These are phyloP conservation scores for Xylaria sp. DNA, from an alignment of 2,329 filamentous ascomycete species.

Conservation along the genomic window DNA sequence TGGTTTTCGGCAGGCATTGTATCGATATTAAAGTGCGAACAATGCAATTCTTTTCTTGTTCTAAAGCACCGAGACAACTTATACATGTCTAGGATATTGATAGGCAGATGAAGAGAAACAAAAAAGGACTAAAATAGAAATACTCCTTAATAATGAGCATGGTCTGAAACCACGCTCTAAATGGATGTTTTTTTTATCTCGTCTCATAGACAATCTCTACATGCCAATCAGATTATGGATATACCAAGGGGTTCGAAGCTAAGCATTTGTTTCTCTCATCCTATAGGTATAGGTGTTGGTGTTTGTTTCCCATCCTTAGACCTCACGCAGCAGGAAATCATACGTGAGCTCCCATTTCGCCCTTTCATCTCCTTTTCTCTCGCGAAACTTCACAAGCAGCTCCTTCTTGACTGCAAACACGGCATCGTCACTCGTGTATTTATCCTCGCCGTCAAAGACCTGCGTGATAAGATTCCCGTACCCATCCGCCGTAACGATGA, in stretches of 20 bases:
- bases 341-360: conserved; percentile 69
- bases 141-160: not conserved
- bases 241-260: not conserved
- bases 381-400: conserved; percentile 56
- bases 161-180: not conserved
- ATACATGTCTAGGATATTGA: not conserved
- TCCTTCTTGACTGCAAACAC: conserved; percentile 67
- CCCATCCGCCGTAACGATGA: conserved; percentile 57
- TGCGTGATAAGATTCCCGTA: conserved; percentile 71
- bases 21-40: too few relatives aligned
- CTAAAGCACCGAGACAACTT: not conserved
- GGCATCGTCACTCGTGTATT: conserved; percentile 65
- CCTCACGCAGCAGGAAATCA: conserved; percentile 57
- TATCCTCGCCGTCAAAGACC: conserved; percentile 75
- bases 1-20: too few relatives aligned
- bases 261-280: not conserved
- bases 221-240: not conserved
- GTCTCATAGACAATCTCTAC: not conserved
- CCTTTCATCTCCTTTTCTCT: conserved; percentile 53
- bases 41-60: not conserved
- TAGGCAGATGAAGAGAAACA: not conserved
- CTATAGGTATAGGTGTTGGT: too few relatives aligned
- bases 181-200: not conserved
- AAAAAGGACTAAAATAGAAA: not conserved
- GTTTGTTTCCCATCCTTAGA: not conserved